phyloP scores from a whole-genome alignment of 2,329 filamentous ascomycete species.

The Penicillium rolfsii region DNA sequence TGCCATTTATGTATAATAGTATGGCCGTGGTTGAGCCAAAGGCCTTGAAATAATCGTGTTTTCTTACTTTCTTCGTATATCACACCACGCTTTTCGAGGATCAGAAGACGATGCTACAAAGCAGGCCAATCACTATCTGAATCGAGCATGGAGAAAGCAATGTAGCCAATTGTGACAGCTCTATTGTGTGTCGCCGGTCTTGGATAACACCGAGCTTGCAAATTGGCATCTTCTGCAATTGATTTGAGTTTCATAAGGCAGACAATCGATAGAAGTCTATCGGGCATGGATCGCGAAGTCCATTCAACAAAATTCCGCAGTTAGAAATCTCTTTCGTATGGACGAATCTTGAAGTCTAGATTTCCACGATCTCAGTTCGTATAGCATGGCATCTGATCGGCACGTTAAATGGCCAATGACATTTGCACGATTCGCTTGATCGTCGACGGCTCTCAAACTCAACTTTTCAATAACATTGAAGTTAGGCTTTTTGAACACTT shows the following conservation, averaged over 20 bases:
- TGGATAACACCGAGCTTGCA: not conserved
- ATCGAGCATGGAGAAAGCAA: not conserved
- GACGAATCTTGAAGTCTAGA: not conserved
- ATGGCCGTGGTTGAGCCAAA: not conserved
- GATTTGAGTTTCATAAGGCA: not conserved
- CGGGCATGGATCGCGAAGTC: not conserved
- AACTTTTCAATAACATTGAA: not conserved
- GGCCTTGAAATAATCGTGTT: not conserved
- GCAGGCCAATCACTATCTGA: not conserved
- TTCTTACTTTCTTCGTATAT: not conserved
- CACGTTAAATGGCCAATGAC: not conserved
- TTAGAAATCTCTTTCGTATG: not conserved
- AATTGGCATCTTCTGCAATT: not conserved
- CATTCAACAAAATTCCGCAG: not conserved
- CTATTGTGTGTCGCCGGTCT: not conserved
- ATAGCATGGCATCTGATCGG: constrained; percentile 4
- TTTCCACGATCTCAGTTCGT: constrained; percentile 3
- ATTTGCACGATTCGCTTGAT: constrained; percentile 1
- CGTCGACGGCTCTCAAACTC: not conserved
- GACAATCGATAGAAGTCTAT: not conserved
- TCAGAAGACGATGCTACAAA: not conserved
- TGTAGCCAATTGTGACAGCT: not conserved
- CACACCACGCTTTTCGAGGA: not conserved
- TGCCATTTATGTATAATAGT: not conserved
- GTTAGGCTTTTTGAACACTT: not conserved